These are phyloP conservation scores for Collybiopsis luxurians DNA, from an alignment of 768 basidiomycete species.

Conservation along the genomic window DNA sequence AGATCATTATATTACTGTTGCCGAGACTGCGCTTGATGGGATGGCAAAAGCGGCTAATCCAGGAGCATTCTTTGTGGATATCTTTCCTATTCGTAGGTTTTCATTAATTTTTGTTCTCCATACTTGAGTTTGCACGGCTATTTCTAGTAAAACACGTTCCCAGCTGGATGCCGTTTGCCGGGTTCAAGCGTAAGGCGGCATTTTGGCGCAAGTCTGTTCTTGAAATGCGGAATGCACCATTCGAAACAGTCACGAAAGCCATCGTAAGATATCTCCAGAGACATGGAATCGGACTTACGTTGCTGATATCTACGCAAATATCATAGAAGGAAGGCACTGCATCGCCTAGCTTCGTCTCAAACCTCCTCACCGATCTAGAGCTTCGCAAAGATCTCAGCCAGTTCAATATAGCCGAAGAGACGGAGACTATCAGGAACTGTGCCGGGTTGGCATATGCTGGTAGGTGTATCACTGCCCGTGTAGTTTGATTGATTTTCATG, in stretches of 20 bases:
- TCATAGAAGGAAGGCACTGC: conserved; percentile 25
- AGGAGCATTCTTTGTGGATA: conserved; percentile 51
- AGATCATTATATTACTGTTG: conserved; percentile 48
- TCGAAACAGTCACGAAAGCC: conserved; percentile 31
- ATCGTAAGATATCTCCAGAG: conserved; percentile 30
- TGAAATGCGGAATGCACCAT: conserved; percentile 47
- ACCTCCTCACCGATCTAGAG: conserved; percentile 24
- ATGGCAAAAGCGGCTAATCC: conserved; percentile 49
- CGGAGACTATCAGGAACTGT: conserved; percentile 31
- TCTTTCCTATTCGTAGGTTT: conserved; percentile 39
- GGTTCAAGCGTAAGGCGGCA: conserved; percentile 48
- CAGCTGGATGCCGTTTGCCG: conserved; percentile 49
- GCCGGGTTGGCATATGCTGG: conserved; percentile 39
- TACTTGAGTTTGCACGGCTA: not conserved
- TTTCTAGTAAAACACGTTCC: conserved; percentile 50
- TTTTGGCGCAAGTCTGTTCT: conserved; percentile 45
- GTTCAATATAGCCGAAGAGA: conserved; percentile 11
- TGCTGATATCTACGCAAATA: conserved; percentile 17
- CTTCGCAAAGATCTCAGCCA: conserved; percentile 13
- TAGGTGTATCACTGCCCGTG: conserved; percentile 10
- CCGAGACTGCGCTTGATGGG: conserved; percentile 49
- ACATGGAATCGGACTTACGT: too few relatives aligned
- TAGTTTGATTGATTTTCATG: not conserved
- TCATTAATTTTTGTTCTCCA: not conserved
- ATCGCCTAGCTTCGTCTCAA: conserved; percentile 31